Conservation (phyloP, 106 monocot genomes). For the Gastrodia elata region DNA sequence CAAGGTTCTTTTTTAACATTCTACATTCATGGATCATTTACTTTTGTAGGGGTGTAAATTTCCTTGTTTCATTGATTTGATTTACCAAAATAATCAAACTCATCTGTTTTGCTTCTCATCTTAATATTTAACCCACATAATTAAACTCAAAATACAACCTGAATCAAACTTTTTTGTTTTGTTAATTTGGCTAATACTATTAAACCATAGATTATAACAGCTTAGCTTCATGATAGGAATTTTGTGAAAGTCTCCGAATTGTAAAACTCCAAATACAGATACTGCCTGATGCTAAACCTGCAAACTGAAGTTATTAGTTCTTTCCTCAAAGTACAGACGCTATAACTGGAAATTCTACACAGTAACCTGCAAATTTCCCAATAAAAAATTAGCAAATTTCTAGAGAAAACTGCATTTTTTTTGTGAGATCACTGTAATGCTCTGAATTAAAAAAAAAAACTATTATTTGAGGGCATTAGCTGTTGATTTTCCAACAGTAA, state of each 20-base stretch:
- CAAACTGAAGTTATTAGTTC: neutral
- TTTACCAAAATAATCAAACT: neutral
- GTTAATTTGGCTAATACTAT: neutral
- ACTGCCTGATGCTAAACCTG: neutral
- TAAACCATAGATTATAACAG: neutral
- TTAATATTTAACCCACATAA: neutral
- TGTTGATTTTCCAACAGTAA: neutral
- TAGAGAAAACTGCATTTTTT: neutral
- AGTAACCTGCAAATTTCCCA: neutral
- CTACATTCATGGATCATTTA: neutral
- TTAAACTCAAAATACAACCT: neutral
- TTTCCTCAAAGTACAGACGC: neutral
- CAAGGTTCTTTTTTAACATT: slow-evolving; percentile 31
- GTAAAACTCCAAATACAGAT: neutral
- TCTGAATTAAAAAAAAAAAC: no score
- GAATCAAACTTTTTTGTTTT: neutral
- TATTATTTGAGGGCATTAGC: neutral
- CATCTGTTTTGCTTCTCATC: neutral
- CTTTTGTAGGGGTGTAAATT: neutral
- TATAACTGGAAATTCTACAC: neutral
- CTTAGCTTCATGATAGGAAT: neutral
- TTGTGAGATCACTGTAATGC: neutral
- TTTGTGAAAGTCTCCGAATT: neutral
- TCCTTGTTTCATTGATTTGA: neutral
- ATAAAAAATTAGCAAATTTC: neutral